Base-by-base conservation (phyloP, 2,329 filamentous ascomycete genomes). In the Sarocladium strictum region DNA sequence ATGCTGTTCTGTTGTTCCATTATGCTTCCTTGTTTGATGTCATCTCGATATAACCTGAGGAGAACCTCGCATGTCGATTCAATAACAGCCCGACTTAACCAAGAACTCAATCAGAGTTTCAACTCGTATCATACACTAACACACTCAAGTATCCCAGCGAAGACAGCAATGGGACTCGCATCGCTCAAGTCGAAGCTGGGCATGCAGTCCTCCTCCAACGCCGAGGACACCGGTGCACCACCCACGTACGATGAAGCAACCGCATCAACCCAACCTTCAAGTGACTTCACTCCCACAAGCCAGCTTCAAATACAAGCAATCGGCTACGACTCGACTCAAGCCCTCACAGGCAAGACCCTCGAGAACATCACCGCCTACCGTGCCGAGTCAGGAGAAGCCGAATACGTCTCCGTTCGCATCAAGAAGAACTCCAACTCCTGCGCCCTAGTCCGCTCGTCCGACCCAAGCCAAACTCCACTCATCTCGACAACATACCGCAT, bases 331-430 rank as follows among this genome's bases (percentile, higher is more conserved):
- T 10, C 19, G 17, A 40, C 53, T 9, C 35, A 43, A 15, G 53
- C 55, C n/a, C 35, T 57, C 23, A 45, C 24, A 10, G 53, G 38
- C 27, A 53, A 40, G 26, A 53, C 19, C 2, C 74, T 90, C 89
- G 58, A 87, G 87, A 41, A 90, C 77, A 51, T 61, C 15, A 19
- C 58, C 23, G 53, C 57, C 23, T 43, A 43, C 35, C 53, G 43
- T 6, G 27, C 32, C 9, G 45, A 55, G 7, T 41, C 57, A 1
- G 53, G 53, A 2, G 50, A 58, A 19, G 19, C 38, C 7, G 56
- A 56, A 33, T 63, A 63, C 50, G 43, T 54, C 3, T 63, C 61
- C 21, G n/a, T 62, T 5, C 59, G 61, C 1, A 58, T 55, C 12
- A 60, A 60, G 53, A 53, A 52, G 33, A 57, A 10, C 37, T 63